These are phyloP conservation scores for Cytospora schulzeri DNA, from an alignment of 2,329 filamentous ascomycete species.

Conservation along the genomic window DNA sequence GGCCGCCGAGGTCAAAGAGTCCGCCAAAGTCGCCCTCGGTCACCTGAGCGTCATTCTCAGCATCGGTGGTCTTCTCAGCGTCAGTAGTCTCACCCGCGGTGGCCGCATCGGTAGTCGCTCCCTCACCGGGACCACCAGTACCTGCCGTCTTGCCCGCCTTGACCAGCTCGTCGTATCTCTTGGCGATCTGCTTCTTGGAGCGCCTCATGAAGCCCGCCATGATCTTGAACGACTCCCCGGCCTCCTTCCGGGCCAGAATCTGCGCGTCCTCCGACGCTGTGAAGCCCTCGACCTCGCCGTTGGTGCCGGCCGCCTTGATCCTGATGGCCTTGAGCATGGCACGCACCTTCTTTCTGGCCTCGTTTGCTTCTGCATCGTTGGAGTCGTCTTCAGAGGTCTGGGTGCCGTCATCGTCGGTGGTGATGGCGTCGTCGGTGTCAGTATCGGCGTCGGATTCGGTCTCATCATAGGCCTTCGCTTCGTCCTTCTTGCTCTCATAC, in stretches of 20 bases:
- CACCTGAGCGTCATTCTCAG: neutral
- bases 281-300: slow-evolving; percentile 19
- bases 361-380: neutral
- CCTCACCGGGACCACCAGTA: neutral
- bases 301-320: slow-evolving; percentile 21
- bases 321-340: slow-evolving; percentile 17
- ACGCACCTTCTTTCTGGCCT: slow-evolving; percentile 17
- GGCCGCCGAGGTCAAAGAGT: slow-evolving; percentile 10
- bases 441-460: neutral
- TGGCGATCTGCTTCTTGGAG: slow-evolving; percentile 7
- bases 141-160: slow-evolving; percentile 15
- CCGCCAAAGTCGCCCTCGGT: slow-evolving; percentile 1
- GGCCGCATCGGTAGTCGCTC: neutral
- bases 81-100: neutral
- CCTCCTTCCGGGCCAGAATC: slow-evolving; percentile 30
- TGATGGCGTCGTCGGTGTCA: neutral
- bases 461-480: neutral
- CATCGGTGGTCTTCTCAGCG: slow-evolving; percentile 2
- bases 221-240: slow-evolving; percentile 3
- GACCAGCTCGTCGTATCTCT: slow-evolving; percentile 6
- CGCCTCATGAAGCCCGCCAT: slow-evolving; percentile 14
- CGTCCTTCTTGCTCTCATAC: neutral
- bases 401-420: neutral
- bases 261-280: slow-evolving; percentile 30
- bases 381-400: neutral